Evolutionary conservation across 768 basidiomycete species (phyloP).

Genomic region (Lactarius sanguifluus): DNA sequence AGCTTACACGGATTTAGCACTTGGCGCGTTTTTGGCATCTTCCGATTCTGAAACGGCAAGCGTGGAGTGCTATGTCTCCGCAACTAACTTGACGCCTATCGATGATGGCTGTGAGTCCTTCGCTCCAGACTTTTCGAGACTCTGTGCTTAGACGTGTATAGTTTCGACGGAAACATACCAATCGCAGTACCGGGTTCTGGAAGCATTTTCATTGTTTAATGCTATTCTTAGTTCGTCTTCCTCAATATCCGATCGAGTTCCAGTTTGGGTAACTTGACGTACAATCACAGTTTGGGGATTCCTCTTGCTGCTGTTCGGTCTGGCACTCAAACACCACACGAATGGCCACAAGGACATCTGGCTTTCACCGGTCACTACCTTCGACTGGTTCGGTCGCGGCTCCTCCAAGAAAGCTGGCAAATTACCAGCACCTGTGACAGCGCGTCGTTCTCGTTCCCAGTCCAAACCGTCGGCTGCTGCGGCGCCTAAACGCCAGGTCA

Average conservation of each 20-base stretch:
- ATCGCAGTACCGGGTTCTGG: conserved; percentile 84
- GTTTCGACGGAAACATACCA: conserved; percentile 86
- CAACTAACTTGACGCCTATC: conserved; percentile 50
- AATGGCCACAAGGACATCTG: conserved; percentile 55
- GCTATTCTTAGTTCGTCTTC: conserved; percentile 58
- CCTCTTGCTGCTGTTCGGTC: conserved; percentile 45
- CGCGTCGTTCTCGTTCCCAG: conserved; percentile 30
- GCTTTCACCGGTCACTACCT: conserved; percentile 66
- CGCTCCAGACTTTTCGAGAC: neutral
- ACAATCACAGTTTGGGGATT: conserved; percentile 48
- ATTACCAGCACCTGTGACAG: conserved; percentile 45
- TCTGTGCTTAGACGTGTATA: conserved; percentile 33
- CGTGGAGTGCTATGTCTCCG: conserved; percentile 75
- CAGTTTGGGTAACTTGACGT: conserved; percentile 25
- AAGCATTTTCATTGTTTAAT: conserved; percentile 78
- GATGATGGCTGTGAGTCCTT: conserved; percentile 62
- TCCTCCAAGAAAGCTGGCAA: conserved; percentile 37
- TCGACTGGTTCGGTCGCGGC: conserved; percentile 61
- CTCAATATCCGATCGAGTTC: conserved; percentile 13
- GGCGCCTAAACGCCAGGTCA: conserved; percentile 23
- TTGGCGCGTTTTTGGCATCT: conserved; percentile 68
- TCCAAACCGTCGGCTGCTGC: neutral
- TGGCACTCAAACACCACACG: conserved; percentile 45
- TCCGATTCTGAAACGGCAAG: conserved; percentile 79
- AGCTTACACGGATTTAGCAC: conserved; percentile 46